A percentile compares a stretch with the other conserved stretches of the same genome.
phyloP scores from a whole-genome alignment of 495 filamentous ascomycete genomes.

The Neurospora cerealis region DNA sequence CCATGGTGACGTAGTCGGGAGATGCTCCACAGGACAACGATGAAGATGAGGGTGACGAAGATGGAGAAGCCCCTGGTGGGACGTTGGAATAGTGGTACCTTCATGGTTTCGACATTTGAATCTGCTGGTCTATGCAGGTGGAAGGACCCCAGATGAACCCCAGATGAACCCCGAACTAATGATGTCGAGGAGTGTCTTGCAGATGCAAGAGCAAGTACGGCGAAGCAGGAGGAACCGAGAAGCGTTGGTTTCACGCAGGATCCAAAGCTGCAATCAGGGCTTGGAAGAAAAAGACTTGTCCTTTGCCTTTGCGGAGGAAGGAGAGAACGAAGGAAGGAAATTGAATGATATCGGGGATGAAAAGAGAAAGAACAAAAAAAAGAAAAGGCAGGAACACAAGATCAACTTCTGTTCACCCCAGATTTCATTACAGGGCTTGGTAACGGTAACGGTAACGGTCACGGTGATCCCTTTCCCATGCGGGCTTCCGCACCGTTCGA shows the following conservation, averaged over 20 bases:
- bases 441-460: background rate
- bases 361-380: background rate
- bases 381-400: background rate
- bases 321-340: background rate
- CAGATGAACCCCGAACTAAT: no score
- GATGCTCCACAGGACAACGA: slow-evolving; percentile 9
- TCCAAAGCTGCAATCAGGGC: background rate
- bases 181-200: background rate
- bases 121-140: background rate
- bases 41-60: slow-evolving; percentile 8
- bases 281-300: background rate
- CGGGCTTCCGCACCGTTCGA: background rate
- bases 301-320: background rate
- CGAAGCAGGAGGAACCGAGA: background rate
- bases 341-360: background rate
- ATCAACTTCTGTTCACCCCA: background rate
- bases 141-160: background rate
- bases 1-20: slow-evolving; percentile 10
- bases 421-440: background rate
- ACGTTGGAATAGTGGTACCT: slow-evolving; percentile 9
- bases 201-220: background rate
- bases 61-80: slow-evolving; percentile 11
- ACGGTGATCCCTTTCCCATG: background rate
- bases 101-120: slow-evolving; percentile 2
- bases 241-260: background rate